These are phyloP conservation scores for Aspergillus cejpii DNA, from an alignment of 2,329 filamentous ascomycete genomes.

Conservation along the genomic window DNA sequence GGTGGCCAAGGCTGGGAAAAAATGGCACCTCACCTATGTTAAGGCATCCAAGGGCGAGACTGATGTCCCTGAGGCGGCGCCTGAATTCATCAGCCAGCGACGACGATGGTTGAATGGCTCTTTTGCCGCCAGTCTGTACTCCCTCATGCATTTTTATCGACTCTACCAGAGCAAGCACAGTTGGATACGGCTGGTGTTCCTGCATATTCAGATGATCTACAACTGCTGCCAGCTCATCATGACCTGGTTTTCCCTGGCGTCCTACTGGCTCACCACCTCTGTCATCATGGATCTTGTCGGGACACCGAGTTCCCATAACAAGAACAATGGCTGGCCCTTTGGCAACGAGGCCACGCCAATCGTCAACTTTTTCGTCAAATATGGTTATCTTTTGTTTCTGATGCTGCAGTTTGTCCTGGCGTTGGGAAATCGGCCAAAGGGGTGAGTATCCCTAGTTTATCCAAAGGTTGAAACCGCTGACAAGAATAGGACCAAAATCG, in stretches of 20 bases:
- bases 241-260: conserved; percentile 81
- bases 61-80: conserved; percentile 91
- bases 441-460: conserved; percentile 42
- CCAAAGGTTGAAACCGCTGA: neutral
- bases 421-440: conserved; percentile 93
- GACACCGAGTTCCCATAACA: conserved; percentile 51
- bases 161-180: conserved; percentile 99
- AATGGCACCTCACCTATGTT: conserved; percentile 98
- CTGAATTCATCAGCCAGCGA: conserved; percentile 96
- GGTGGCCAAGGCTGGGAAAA: conserved; percentile 95
- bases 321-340: conserved; percentile 74
- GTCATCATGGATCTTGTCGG: conserved; percentile 98
- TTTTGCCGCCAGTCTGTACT: conserved; percentile 93
- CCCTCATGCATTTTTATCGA: conserved; percentile 94
- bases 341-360: conserved; percentile 79
- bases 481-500: conserved; percentile 56
- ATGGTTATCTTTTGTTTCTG: conserved; percentile 84
- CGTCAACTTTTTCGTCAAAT: conserved; percentile 85
- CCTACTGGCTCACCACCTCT: conserved; percentile 93
- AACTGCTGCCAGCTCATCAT: conserved; percentile 83
- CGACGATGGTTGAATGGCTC: conserved; percentile 99
- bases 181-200: conserved; percentile 96
- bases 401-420: conserved; percentile 94
- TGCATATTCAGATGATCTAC: conserved; percentile 94
- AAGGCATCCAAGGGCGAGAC: conserved; percentile 99